Conservation (phyloP, 2,329 filamentous ascomycete species). For the Purpureocillium lavendulum region DNA sequence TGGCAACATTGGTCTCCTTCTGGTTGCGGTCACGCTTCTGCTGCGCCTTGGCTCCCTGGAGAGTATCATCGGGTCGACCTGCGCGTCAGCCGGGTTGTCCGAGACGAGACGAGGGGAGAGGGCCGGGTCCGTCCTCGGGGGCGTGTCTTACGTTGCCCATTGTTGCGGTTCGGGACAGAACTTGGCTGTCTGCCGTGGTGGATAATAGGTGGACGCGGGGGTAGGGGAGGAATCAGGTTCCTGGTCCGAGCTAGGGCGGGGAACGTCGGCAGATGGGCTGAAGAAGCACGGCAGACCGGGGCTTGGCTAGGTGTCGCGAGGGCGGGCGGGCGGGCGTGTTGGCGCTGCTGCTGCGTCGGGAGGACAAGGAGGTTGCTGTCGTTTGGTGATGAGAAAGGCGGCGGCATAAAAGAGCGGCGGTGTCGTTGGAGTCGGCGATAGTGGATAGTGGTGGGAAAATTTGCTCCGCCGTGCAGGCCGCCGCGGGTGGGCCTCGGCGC, state of each 20-base stretch:
- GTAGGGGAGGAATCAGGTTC: no score
- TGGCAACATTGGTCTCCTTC: constrained; percentile 49
- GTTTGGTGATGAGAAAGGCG: background rate
- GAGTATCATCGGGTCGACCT: background rate
- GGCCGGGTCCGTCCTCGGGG: background rate
- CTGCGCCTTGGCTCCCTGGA: constrained; percentile 55
- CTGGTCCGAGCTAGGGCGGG: background rate
- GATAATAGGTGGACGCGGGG: no score
- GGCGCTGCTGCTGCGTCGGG: no score
- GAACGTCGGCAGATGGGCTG: background rate
- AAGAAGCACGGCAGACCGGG: no score
- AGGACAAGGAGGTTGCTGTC: background rate
- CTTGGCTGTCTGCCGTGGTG: no score
- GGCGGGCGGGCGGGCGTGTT: background rate
- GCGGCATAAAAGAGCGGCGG: background rate
- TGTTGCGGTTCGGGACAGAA: constrained; percentile 2
- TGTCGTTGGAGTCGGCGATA: background rate
- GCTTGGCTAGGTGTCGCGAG: background rate
- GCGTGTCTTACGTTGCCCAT: constrained; percentile 27
- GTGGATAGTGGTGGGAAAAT: constrained; percentile 5
- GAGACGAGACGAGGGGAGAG: background rate
- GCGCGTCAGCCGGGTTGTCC: constrained; percentile 11
- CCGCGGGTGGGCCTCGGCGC: constrained; percentile 1
- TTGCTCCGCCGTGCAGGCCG: constrained; percentile 4
- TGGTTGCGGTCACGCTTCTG: constrained; percentile 67